Base-by-base conservation (phyloP, 108 stramenopile species). In the Cylindrotheca fusiformis region DNA sequence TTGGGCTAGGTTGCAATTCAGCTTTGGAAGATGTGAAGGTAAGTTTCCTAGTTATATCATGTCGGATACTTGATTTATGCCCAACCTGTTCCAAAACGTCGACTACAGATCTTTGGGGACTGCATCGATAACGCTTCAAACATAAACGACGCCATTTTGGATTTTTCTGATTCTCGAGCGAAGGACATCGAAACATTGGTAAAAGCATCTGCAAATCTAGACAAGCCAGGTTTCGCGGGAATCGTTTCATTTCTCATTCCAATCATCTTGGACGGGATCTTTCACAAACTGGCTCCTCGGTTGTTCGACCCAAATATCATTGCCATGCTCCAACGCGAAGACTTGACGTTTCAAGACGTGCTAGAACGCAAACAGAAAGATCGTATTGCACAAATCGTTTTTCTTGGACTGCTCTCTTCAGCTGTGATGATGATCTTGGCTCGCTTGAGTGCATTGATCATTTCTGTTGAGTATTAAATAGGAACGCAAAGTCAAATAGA, bases 1-100 rank as follows among this genome's bases (percentile, higher is more conserved):
- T 90, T 74, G 96, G 96, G 25, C 70, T 95, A 1, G 96, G 96
- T 23, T 91, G 91, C 57, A 97, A 97, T 74, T 76, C 80, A n/a
- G 96, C 96, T 3, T 74, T 97, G 48, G 93, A 97, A 75, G 96
- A 97, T 63, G 93, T 95, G 8, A 51, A 51, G 36, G 36, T 41
- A 41, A 6, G 36, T 41, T 10, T 10, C 10, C 36, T 41, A n/a
- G n/a, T n/a, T n/a, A n/a, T n/a, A n/a, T n/a, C n/a, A n/a, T n/a
- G n/a, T n/a, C n/a, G n/a, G n/a, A n/a, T n/a, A n/a, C n/a, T n/a
- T n/a, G n/a, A n/a, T n/a, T n/a, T n/a, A n/a, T n/a, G n/a, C n/a
- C n/a, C n/a, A n/a, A n/a, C n/a, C n/a, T n/a, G n/a, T n/a, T n/a
- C n/a, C n/a, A n/a, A n/a, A n/a, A n/a, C n/a, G n/a, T n/a, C n/a